phyloP scores from a whole-genome alignment of 2,329 filamentous ascomycete species.

The Aspergillus quadricinctus region DNA sequence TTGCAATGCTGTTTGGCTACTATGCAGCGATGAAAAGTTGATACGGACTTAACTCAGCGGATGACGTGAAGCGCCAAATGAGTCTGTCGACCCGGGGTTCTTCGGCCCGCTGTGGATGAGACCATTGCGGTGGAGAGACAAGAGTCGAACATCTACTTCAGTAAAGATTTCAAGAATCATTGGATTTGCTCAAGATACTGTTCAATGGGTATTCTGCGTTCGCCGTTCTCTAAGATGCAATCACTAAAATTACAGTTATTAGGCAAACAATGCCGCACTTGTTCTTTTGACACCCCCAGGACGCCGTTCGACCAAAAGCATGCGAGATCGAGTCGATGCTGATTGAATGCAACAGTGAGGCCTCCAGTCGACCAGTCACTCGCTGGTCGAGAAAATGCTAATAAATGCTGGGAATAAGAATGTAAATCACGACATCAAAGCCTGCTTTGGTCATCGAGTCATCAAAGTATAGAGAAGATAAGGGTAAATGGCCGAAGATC shows the following conservation, averaged over 20 bases:
- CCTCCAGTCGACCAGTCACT: not conserved
- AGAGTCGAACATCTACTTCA: not conserved
- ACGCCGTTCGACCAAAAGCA: constrained; percentile 22
- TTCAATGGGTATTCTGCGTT: not conserved
- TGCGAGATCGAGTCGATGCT: constrained; percentile 8
- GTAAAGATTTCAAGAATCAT: not conserved
- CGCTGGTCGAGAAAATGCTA: constrained; percentile 6
- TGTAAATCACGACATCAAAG: constrained; percentile 33
- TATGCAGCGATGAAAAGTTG: not conserved
- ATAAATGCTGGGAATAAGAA: constrained; percentile 9
- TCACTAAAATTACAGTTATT: constrained; percentile 34
- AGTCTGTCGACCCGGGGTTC: not conserved
- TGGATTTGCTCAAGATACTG: not conserved
- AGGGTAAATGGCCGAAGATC: constrained; percentile 12
- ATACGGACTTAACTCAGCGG: not conserved
- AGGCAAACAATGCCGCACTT: constrained; percentile 17
- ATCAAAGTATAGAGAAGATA: constrained; percentile 19
- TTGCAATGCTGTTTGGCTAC: not conserved
- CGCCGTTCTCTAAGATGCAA: not conserved
- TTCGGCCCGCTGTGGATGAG: not conserved
- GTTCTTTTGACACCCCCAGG: constrained; percentile 24
- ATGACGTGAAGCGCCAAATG: not conserved
- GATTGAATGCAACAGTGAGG: constrained; percentile 6
- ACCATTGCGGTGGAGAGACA: no score
- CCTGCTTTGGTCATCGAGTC: constrained; percentile 41